Evolutionary conservation across 2,329 filamentous ascomycete species (phyloP).

Genomic region (Metarhizium robertsii): DNA sequence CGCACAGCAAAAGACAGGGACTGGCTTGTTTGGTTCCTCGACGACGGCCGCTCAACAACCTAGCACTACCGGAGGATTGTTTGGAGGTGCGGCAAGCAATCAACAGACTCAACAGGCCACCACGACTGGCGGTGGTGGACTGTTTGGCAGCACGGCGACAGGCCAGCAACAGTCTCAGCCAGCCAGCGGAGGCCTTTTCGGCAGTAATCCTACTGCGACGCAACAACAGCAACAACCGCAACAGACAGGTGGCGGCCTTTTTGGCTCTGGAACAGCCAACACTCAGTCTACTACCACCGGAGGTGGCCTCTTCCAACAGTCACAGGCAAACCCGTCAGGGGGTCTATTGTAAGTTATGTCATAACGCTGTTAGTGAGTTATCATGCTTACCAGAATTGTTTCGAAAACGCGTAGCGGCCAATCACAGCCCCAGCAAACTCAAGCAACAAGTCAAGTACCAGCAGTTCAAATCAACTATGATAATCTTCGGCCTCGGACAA

Average conservation of each 20-base stretch:
- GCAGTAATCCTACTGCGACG: slow-evolving; percentile 14
- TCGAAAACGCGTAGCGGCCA: slow-evolving; percentile 15
- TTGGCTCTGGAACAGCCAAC: slow-evolving; percentile 15
- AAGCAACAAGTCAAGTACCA: slow-evolving; percentile 44
- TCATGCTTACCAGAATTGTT: neutral
- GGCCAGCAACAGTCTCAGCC: slow-evolving; percentile 16
- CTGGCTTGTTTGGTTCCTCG: slow-evolving; percentile 21
- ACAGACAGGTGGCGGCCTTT: slow-evolving; percentile 19
- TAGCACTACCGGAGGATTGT: slow-evolving; percentile 12
- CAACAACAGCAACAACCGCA: slow-evolving; percentile 18
- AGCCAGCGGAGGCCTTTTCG: slow-evolving; percentile 22
- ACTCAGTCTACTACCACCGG: slow-evolving; percentile 9
- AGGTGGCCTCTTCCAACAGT: slow-evolving; percentile 23
- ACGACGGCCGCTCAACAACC: slow-evolving; percentile 12
- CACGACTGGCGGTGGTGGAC: neutral
- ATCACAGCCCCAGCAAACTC: slow-evolving; percentile 18
- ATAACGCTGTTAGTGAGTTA: neutral
- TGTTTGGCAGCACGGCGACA: slow-evolving; percentile 3
- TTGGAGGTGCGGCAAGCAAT: slow-evolving; percentile 17
- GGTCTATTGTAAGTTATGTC: slow-evolving; percentile 22
- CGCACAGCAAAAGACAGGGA: slow-evolving; percentile 16
- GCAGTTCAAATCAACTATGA: slow-evolving; percentile 71
- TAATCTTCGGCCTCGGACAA: slow-evolving; percentile 76
- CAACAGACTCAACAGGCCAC: slow-evolving; percentile 6
- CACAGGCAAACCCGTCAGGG: slow-evolving; percentile 22